Conservation (phyloP, 2,329 filamentous ascomycete species). For the Knoxdaviesia proteae region DNA sequence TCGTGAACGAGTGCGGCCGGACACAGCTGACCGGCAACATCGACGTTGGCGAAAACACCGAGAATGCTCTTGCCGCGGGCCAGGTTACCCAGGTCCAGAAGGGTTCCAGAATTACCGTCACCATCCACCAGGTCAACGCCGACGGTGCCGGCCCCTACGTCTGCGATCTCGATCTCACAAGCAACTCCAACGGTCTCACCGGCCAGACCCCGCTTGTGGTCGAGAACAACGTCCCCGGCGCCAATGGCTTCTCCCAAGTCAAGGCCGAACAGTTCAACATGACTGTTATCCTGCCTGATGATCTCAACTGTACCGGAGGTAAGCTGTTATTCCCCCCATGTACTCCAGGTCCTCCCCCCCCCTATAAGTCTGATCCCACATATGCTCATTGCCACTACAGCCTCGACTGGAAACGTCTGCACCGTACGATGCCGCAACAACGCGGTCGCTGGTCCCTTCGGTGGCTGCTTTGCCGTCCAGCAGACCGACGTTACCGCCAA, state of each 20-base stretch:
- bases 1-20: slow-evolving; percentile 39
- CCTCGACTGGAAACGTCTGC: slow-evolving; percentile 35
- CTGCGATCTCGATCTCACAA: slow-evolving; percentile 29
- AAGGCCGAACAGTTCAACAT: slow-evolving; percentile 36
- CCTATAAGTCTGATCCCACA: slow-evolving; percentile 1
- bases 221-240: slow-evolving; percentile 36
- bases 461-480: slow-evolving; percentile 35
- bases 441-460: slow-evolving; percentile 33
- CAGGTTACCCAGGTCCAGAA: slow-evolving; percentile 27
- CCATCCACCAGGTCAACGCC: slow-evolving; percentile 31
- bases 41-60: slow-evolving; percentile 34
- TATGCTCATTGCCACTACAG: slow-evolving; percentile 8
- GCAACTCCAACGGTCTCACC: slow-evolving; percentile 17
- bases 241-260: slow-evolving; percentile 33
- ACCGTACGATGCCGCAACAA: slow-evolving; percentile 39
- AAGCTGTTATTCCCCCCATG: slow-evolving; percentile 7
- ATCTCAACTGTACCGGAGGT: slow-evolving; percentile 29
- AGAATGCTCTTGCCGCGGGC: slow-evolving; percentile 23
- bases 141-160: slow-evolving; percentile 32
- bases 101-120: slow-evolving; percentile 21
- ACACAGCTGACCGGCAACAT: slow-evolving; percentile 41
- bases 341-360: fast-evolving
- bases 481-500: slow-evolving; percentile 23
- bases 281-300: slow-evolving; percentile 27
- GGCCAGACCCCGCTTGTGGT: slow-evolving; percentile 22